Evolutionary conservation across 2,329 filamentous ascomycete genomes (phyloP).

Genomic region (Botrytis paeoniae): DNA sequence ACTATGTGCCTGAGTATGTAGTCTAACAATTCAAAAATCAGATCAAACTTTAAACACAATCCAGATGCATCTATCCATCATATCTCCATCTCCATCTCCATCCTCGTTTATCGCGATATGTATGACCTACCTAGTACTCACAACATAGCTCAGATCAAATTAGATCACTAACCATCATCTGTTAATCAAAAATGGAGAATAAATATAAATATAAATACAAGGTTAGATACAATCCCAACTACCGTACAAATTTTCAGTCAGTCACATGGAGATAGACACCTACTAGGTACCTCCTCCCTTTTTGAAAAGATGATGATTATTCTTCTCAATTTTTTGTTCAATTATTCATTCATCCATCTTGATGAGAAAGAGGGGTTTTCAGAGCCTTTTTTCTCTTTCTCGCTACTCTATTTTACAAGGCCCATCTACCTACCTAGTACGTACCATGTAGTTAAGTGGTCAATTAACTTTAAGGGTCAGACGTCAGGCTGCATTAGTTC

Average conservation of each 20-base stretch:
- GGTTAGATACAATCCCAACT: neutral
- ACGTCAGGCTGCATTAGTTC: slow-evolving; percentile 5
- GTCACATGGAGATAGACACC: neutral
- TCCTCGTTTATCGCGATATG: neutral
- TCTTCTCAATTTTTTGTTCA: too few species aligned
- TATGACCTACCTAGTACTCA: neutral
- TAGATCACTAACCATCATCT: neutral
- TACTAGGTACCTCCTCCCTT: too few species aligned
- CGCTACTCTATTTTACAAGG: neutral
- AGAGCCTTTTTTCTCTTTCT: neutral
- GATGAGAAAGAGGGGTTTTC: neutral
- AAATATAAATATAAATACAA: neutral
- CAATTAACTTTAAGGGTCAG: neutral
- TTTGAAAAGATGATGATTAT: too few species aligned
- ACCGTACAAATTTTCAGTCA: neutral
- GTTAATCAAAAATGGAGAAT: neutral
- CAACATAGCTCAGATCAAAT: neutral
- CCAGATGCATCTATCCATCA: neutral
- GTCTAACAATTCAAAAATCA: neutral
- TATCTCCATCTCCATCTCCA: neutral
- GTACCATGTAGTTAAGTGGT: too few species aligned
- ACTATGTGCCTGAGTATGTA: neutral
- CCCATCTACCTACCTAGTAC: too few species aligned
- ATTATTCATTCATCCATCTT: too few species aligned
- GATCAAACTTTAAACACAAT: neutral